Evolutionary conservation across 306 rosid species (phyloP).

Genomic region (Trifolium fragiferum): DNA sequence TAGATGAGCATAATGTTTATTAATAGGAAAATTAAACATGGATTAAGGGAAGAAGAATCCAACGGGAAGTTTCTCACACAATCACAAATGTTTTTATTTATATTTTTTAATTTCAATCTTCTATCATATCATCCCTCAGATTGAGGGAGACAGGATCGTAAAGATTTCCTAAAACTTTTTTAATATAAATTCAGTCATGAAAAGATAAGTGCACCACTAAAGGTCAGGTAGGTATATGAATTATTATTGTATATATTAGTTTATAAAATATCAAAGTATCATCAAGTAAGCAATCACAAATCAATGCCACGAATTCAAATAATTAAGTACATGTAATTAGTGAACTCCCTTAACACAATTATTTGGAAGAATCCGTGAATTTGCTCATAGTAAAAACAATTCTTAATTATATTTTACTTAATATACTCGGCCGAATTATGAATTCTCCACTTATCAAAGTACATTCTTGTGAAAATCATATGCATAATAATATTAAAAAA

Average conservation of each 20-base stretch:
- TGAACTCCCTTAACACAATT: too few relatives aligned
- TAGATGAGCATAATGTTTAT: constrained; percentile 18
- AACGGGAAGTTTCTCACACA: constrained; percentile 7
- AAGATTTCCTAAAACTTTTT: constrained; percentile 12
- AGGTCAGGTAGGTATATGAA: background rate
- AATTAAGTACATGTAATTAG: too few relatives aligned
- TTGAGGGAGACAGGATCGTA: constrained; percentile 8
- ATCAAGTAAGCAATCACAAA: constrained; percentile 14
- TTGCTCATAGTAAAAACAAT: too few relatives aligned
- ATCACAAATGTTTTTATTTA: constrained; percentile 1
- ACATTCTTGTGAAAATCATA: too few relatives aligned
- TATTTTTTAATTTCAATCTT: background rate
- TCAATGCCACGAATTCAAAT: background rate
- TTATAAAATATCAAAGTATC: background rate
- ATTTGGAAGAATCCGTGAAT: too few relatives aligned
- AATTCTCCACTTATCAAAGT: too few relatives aligned
- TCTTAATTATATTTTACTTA: too few relatives aligned
- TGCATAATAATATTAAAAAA: too few relatives aligned
- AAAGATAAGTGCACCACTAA: constrained; percentile 16
- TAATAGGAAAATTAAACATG: background rate
- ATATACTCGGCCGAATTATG: too few relatives aligned
- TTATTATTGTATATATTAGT: background rate
- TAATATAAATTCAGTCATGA: constrained; percentile 1
- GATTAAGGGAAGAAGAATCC: background rate
- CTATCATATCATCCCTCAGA: constrained; percentile 25